Evolutionary conservation across 345 rosid species (phyloP), one percentile per base, ranked within the genome.

Genomic region (Limnanthes douglasii): DNA sequence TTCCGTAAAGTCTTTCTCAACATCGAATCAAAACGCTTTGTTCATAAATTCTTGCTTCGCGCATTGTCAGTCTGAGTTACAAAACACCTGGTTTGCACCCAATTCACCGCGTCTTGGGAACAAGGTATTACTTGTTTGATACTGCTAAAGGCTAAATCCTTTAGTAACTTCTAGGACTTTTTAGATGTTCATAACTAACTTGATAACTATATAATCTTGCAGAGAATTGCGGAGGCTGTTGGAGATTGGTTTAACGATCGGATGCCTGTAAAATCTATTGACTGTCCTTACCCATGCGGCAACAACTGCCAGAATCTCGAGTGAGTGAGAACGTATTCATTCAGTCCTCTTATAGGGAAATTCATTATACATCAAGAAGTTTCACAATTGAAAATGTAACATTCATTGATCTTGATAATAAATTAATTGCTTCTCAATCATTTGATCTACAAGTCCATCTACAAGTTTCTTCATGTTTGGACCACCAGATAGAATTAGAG

Each of bases 41-140:
- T 90, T 70, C 57, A 75, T 84, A 63, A 90, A 90, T 46, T 90
- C 96, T 3, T 90, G 94, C 46, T 90, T 84, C 24, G 82, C 94
- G 18, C 98, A 90, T 58, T 90, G 96, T 63, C 96, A 90, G 41
- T 46, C 94, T 1, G 96, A 84, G 62, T 65, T 66, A 46, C 94
- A 80, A 18, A 94, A 84, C 39, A 75, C 96, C 5, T 90, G 96
- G 98, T 80, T 72, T 37, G 78, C 79, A 4, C 54, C 48, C 28
- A 62, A 73, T 58, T 80, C 96, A 57, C 98, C 94, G 9, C 51
- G 49, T 18, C 31, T 84, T 8, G 40, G 45, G 21, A 64, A 66
- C 25, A 77, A 66, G 88, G 98, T 72, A 55, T 41, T 38, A 12
- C 13, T 34, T 54, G 25, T 41, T 28, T 4, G 40, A 11, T 31